Evolutionary conservation across 768 basidiomycete species (phyloP).

Genomic region (Lactarius hengduanensis): DNA sequence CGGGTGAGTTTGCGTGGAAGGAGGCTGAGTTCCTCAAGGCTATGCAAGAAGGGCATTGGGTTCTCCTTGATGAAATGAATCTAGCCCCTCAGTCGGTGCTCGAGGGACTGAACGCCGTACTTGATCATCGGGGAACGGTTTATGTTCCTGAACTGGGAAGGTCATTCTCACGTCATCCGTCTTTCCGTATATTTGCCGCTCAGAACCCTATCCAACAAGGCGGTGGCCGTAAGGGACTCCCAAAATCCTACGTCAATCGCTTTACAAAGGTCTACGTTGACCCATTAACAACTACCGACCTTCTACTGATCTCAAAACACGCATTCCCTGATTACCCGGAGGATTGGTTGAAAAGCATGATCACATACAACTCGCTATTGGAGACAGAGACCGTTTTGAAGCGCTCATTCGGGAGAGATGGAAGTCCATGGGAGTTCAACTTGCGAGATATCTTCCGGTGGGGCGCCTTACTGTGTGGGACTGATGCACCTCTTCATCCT

Average conservation of each 20-base stretch:
- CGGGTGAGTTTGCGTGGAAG: slow-evolving; percentile 96
- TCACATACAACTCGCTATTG: slow-evolving; percentile 72
- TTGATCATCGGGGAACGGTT: slow-evolving; percentile 94
- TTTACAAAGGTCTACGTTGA: slow-evolving; percentile 98
- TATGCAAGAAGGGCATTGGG: slow-evolving; percentile 95
- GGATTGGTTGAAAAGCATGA: slow-evolving; percentile 66
- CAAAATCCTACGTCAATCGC: slow-evolving; percentile 95
- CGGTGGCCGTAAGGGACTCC: slow-evolving; percentile 94
- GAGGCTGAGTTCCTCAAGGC: slow-evolving; percentile 95
- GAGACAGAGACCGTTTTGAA: slow-evolving; percentile 63
- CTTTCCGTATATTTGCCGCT: slow-evolving; percentile 97
- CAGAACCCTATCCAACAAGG: slow-evolving; percentile 97
- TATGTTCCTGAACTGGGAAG: slow-evolving; percentile 94
- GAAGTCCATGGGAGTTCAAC: slow-evolving; percentile 98
- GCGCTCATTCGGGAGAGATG: slow-evolving; percentile 70
- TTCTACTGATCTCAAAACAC: slow-evolving; percentile 72
- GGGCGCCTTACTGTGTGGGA: slow-evolving; percentile 55
- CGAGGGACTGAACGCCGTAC: slow-evolving; percentile 92
- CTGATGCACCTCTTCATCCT: slow-evolving; percentile 46
- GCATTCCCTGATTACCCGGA: slow-evolving; percentile 63
- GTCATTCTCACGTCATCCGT: slow-evolving; percentile 82
- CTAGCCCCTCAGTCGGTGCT: slow-evolving; percentile 94
- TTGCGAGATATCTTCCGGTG: slow-evolving; percentile 91
- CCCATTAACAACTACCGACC: slow-evolving; percentile 75
- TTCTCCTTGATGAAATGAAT: slow-evolving; percentile 98